Evolutionary conservation across 768 basidiomycete genomes (phyloP), one percentile per base, ranked within the genome.

Genomic region (Boletus subcaerulescens): DNA sequence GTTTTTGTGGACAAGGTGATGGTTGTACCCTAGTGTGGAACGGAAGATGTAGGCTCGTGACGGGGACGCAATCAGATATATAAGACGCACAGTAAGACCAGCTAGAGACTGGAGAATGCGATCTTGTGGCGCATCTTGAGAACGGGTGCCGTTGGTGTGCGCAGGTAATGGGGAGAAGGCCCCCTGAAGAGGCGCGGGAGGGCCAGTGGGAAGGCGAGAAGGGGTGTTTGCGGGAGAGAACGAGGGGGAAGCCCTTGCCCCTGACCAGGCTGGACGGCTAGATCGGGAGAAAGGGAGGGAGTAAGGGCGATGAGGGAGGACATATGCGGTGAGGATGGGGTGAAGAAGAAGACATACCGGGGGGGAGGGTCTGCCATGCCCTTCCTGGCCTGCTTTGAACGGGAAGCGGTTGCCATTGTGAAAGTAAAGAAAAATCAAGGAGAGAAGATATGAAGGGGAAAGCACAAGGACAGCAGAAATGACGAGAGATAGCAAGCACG

Each of bases 1-100:
- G 85, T 78, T 79, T 89, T 89, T 43, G 86, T 88, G 22, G 71
- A 67, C 55, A 93, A 78, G n/a, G 89, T 88, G 64, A 93, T 77
- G 36, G 87, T 89, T 6, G 87, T 89, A 39, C 91, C 89, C 90
- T 88, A 62, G 29, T 46, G 38, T 56, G 50, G 53, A 60, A 62
- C 42, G 40, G 41, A 51, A 59, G 58, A 55, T 62, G 53, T 57
- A 52, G 57, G 48, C 53, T 59, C 48, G 53, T 48, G 57, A 52
- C 33, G 48, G 41, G 14, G 32, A 54, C 12, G 36, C 14, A 57
- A 58, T 57, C 50, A 35, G 49, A 53, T 26, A 55, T 53, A 50
- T 45, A 53, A 56, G 45, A 80, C 87, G 67, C 59, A 90, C 89
- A 32, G 85, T 90, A 44, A 91, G 74, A 49, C 87, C 89, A 45